Conservation (phyloP, 2,329 filamentous ascomycete species). For the Fusarium nelsonii region DNA sequence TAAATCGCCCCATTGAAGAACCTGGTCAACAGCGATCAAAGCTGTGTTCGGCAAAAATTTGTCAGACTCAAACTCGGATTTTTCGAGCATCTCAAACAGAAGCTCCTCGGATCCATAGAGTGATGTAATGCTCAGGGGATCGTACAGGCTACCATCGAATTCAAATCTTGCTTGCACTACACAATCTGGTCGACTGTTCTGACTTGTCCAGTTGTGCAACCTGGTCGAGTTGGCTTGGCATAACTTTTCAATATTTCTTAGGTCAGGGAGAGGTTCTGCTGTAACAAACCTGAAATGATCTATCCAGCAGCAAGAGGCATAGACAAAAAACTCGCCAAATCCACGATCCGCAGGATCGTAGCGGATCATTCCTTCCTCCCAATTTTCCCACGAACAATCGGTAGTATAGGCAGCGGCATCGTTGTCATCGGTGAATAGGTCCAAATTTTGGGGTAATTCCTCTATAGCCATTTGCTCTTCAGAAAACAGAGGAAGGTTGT, state of each 20-base stretch:
- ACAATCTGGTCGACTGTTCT: not conserved
- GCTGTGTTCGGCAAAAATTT: not conserved
- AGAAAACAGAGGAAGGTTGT: not conserved
- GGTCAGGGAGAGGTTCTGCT: not conserved
- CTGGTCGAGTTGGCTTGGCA: not conserved
- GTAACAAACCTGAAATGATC: not conserved
- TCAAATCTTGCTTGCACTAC: not conserved
- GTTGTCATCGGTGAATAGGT: too few species aligned
- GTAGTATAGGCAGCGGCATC: too few species aligned
- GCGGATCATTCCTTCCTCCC: too few species aligned
- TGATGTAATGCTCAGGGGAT: not conserved
- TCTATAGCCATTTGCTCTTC: not conserved
- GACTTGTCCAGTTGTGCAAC: not conserved
- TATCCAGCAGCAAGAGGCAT: not conserved
- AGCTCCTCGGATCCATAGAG: not conserved
- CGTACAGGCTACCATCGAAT: not conserved
- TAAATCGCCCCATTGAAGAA: not conserved
- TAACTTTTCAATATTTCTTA: not conserved
- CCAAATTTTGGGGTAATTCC: not conserved
- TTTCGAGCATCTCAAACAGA: not conserved
- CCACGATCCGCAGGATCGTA: too few species aligned
- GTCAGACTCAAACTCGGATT: not conserved
- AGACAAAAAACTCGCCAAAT: not conserved
- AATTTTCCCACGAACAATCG: too few species aligned
- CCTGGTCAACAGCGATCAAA: not conserved